A percentile compares a stretch with the other conserved stretches of the same genome.
Conservation (phyloP, 2,329 filamentous ascomycete genomes). For the Trichoderma hamatum region DNA sequence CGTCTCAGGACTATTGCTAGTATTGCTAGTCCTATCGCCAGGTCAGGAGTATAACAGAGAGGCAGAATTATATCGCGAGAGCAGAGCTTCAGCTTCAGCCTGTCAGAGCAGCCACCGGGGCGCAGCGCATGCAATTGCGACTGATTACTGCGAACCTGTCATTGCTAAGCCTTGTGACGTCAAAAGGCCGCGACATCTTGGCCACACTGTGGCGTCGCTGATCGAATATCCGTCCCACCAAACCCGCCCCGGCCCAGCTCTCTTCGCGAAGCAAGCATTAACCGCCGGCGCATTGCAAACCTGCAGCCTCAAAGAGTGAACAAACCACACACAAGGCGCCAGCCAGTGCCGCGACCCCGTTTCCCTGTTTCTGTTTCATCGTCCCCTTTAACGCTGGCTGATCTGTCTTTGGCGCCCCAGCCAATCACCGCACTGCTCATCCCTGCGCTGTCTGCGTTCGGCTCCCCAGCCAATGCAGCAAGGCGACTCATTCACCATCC, state of each 20-base stretch:
- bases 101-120: neutral
- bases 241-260: neutral
- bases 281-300: neutral
- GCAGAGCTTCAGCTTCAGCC: too few species aligned
- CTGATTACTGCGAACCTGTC: neutral
- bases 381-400: slow-evolving; percentile 2
- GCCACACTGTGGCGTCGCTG: slow-evolving; percentile 13
- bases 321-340: neutral
- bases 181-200: slow-evolving; percentile 17
- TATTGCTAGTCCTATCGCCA: neutral
- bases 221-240: neutral
- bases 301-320: neutral
- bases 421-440: slow-evolving; percentile 20
- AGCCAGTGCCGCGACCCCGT: neutral
- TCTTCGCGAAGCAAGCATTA: neutral
- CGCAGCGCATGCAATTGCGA: neutral
- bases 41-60: neutral
- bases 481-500: slow-evolving; percentile 20
- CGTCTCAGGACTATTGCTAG: neutral
- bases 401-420: neutral
- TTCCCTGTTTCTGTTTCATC: slow-evolving; percentile 19
- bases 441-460: slow-evolving; percentile 1
- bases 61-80: neutral
- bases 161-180: slow-evolving; percentile 19
- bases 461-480: slow-evolving; percentile 4